Conservation (phyloP, 139 green algal genomes). For the Parachlorella kessleri region DNA sequence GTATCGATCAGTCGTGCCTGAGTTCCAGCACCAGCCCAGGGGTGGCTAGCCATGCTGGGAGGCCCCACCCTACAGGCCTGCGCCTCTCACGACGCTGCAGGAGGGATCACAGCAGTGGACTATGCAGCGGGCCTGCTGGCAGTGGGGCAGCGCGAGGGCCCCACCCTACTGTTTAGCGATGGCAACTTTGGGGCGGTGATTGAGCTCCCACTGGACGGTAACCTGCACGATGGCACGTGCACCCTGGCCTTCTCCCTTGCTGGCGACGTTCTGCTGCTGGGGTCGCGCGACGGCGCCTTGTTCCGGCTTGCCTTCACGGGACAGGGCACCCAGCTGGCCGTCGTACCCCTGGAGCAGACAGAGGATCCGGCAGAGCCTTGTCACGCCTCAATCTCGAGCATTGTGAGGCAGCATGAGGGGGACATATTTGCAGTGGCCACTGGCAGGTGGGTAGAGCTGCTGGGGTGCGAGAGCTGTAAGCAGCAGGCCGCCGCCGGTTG, state of each 20-base stretch:
- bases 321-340: not conserved
- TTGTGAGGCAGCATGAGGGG: not conserved
- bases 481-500: not conserved
- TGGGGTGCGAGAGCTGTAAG: not conserved
- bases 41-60: not conserved
- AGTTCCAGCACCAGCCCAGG: no score
- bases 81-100: not conserved
- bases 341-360: not conserved
- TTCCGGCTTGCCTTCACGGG: not conserved
- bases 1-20: no score
- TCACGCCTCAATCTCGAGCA: not conserved
- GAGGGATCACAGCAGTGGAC: conserved; percentile 20
- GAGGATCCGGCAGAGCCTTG: no score
- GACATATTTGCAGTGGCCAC: not conserved
- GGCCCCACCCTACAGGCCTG: not conserved
- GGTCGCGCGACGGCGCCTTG: not conserved
- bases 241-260: not conserved
- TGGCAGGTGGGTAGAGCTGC: conserved; percentile 6
- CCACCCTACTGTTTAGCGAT: conserved; percentile 3
- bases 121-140: conserved; percentile 5
- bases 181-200: not conserved
- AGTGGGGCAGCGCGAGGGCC: conserved; percentile 23
- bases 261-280: conserved; percentile 6
- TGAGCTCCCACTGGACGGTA: not conserved
- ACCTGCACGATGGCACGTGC: not conserved